phyloP scores from a whole-genome alignment of 2,329 filamentous ascomycete genomes.

The Chaetomium olivaceum region DNA sequence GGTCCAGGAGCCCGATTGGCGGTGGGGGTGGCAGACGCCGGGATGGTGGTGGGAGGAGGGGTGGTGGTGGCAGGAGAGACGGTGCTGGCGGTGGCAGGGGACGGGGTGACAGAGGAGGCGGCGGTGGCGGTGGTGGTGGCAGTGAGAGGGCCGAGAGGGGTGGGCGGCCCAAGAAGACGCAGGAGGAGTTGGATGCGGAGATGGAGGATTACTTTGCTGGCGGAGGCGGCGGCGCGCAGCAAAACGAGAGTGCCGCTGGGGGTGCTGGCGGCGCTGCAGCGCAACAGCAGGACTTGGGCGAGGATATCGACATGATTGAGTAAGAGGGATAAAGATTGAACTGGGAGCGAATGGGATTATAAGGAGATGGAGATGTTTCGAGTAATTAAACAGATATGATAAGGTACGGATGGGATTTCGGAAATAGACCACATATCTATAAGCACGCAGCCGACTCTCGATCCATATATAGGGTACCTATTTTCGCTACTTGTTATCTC shows the following conservation, averaged over 20 bases:
- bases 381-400: neutral
- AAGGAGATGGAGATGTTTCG: neutral
- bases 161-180: conserved; percentile 75
- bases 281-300: conserved; percentile 10
- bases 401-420: neutral
- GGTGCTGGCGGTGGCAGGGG: conserved; percentile 42
- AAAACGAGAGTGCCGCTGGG: conserved; percentile 9
- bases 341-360: too few species aligned
- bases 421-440: neutral
- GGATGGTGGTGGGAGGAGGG: conserved; percentile 31
- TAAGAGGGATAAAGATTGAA: neutral
- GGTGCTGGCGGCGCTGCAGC: conserved; percentile 5
- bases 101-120: conserved; percentile 45
- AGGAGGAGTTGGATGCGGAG: conserved; percentile 90
- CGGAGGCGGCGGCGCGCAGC: conserved; percentile 16
- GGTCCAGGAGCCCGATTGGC: conserved; percentile 62
- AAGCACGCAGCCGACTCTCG: neutral
- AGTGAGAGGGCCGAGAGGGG: conserved; percentile 49
- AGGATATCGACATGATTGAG: conserved; percentile 55
- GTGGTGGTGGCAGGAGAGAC: conserved; percentile 32
- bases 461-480: neutral
- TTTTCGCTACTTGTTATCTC: neutral
- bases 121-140: conserved; percentile 42
- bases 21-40: conserved; percentile 41
- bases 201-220: conserved; percentile 87